phyloP scores from a whole-genome alignment of 2,329 filamentous ascomycete species.

The Huntiella omanensis region DNA sequence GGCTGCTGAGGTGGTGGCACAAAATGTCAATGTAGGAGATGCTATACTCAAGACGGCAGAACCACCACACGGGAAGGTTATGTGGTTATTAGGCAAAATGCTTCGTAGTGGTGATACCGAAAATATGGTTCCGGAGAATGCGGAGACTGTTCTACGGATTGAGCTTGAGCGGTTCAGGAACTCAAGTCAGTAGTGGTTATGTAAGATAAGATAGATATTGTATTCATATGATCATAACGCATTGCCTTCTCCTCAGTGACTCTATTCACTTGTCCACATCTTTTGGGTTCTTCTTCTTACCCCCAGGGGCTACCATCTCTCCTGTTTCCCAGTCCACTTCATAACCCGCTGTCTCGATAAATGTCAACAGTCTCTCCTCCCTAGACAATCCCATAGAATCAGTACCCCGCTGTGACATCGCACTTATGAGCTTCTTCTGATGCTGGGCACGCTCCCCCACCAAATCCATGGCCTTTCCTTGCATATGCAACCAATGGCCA shows the following conservation, averaged over 20 bases:
- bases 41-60: slow-evolving; percentile 28
- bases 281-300: slow-evolving; percentile 21
- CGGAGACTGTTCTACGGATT: slow-evolving; percentile 26
- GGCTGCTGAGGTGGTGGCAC: slow-evolving; percentile 24
- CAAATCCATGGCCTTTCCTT: slow-evolving; percentile 38
- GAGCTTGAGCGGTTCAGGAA: slow-evolving; percentile 5
- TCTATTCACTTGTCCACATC: neutral
- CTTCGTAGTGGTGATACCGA: slow-evolving; percentile 34
- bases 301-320: slow-evolving; percentile 7
- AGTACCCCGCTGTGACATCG: slow-evolving; percentile 30
- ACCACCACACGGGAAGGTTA: slow-evolving; percentile 37
- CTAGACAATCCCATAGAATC: slow-evolving; percentile 9
- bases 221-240: neutral
- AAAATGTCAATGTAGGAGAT: slow-evolving; percentile 23
- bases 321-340: slow-evolving; percentile 37
- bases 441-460: slow-evolving; percentile 49
- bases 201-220: neutral
- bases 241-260: neutral
- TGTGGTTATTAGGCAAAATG: slow-evolving; percentile 42
- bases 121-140: slow-evolving; percentile 33
- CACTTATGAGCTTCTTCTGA: slow-evolving; percentile 37
- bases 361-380: slow-evolving; percentile 13
- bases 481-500: slow-evolving; percentile 53
- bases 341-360: slow-evolving; percentile 33
- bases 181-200: neutral